These are phyloP conservation scores for Cymbopogon citratus DNA, from an alignment of 176 grass and related monocot species.

Conservation along the genomic window DNA sequence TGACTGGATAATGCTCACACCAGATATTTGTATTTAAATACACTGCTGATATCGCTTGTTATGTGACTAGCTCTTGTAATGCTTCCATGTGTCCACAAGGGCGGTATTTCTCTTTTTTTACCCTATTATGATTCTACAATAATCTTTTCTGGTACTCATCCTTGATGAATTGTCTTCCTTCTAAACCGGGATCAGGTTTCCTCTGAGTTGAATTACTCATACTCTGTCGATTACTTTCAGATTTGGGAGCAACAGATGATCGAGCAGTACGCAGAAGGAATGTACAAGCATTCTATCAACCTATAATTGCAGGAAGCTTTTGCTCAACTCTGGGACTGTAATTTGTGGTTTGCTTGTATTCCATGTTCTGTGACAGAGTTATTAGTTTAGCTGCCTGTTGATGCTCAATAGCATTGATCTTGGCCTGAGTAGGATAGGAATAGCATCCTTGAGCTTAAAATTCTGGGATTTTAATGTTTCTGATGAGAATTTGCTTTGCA, in stretches of 20 bases:
- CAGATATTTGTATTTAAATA: not conserved
- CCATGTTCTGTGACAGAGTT: not conserved
- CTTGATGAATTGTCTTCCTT: not conserved
- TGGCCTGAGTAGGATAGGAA: not conserved
- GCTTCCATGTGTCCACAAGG: not conserved
- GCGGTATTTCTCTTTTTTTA: not conserved
- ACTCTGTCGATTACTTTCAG: conserved; percentile 24
- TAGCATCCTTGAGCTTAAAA: not conserved
- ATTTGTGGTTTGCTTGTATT: not conserved
- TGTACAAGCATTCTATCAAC: not conserved
- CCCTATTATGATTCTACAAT: not conserved
- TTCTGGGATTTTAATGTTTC: not conserved
- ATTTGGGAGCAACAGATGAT: not conserved
- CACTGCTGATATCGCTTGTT: not conserved
- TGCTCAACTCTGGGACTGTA: not conserved
- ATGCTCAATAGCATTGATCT: not conserved
- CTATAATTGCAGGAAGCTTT: not conserved
- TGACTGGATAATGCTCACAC: not conserved
- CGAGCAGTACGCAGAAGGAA: not conserved
- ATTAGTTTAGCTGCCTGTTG: not conserved
- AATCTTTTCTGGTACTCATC: not conserved
- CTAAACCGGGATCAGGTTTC: not conserved
- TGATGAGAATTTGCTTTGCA: not conserved
- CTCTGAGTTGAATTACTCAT: not conserved
- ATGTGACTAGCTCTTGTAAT: not conserved